Evolutionary conservation across 495 filamentous ascomycete species (phyloP).

Genomic region (Penicillium cosmopolitanum): DNA sequence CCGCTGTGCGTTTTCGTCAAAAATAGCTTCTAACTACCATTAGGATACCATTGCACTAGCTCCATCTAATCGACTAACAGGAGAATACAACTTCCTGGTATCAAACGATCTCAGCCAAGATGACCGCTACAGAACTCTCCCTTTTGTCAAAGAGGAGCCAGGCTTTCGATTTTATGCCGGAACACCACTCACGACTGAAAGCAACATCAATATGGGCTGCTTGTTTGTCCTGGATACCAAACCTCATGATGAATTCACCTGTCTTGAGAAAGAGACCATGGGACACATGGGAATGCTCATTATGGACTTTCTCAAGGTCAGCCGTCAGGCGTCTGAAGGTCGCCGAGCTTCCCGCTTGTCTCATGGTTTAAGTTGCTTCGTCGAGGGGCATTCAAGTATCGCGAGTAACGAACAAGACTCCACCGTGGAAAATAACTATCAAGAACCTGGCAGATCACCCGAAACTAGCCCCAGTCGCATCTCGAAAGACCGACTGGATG

Average conservation of each 20-base stretch:
- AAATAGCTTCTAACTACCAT: not conserved
- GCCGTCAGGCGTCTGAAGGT: slow-evolving; percentile 58
- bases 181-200: slow-evolving; percentile 62
- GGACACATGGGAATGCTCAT: slow-evolving; percentile 55
- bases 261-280: slow-evolving; percentile 40
- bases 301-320: slow-evolving; percentile 67
- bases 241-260: slow-evolving; percentile 35
- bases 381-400: slow-evolving; percentile 51
- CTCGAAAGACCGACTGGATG: not conserved
- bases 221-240: slow-evolving; percentile 65
- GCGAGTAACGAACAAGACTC: slow-evolving; percentile 22
- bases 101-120: slow-evolving; percentile 45
- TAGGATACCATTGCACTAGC: slow-evolving; percentile 39
- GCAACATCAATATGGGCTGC: slow-evolving; percentile 70
- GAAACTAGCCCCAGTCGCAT: not conserved
- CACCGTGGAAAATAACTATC: not conserved
- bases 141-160: slow-evolving; percentile 45
- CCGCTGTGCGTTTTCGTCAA: not conserved
- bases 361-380: slow-evolving; percentile 63
- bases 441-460: slow-evolving; percentile 1
- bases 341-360: slow-evolving; percentile 59
- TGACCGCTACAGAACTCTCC: slow-evolving; percentile 43
- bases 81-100: slow-evolving; percentile 39
- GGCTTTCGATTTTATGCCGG: slow-evolving; percentile 52
- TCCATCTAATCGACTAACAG: slow-evolving; percentile 31